Conservation (phyloP, 208 protist species). For the Phytomonas sp. region DNA sequence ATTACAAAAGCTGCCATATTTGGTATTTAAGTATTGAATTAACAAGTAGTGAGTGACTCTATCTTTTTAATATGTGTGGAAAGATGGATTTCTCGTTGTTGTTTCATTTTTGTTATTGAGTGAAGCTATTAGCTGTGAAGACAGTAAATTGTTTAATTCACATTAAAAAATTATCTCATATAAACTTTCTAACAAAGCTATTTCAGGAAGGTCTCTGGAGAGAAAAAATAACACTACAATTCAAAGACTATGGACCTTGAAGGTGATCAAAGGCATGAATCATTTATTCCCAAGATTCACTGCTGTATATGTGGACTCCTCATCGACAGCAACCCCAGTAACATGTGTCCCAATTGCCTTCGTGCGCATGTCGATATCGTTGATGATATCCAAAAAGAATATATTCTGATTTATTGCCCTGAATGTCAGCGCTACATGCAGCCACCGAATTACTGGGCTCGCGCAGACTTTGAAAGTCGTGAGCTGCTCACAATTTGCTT, state of each 20-base stretch:
- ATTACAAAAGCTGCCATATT: background rate
- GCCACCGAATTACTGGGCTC: conserved; percentile 95
- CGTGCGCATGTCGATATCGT: conserved; percentile 96
- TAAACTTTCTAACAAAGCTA: background rate
- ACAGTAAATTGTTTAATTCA: background rate
- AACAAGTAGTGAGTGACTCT: background rate
- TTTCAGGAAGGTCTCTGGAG: background rate
- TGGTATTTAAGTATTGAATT: conserved; percentile 3
- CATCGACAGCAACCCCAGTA: conserved; percentile 96
- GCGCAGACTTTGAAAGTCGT: conserved; percentile 94
- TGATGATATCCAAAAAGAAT: conserved; percentile 95
- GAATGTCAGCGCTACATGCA: conserved; percentile 94
- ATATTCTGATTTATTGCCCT: conserved; percentile 92
- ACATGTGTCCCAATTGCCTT: conserved; percentile 99
- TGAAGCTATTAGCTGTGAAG: background rate
- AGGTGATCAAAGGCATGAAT: conserved; percentile 39
- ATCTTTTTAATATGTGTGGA: background rate
- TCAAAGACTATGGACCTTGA: conserved; percentile 20
- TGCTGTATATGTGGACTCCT: conserved; percentile 95
- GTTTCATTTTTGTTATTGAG: conserved; percentile 2
- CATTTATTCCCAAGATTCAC: conserved; percentile 75
- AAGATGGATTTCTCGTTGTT: background rate
- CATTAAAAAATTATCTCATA: background rate
- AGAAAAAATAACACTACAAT: background rate
- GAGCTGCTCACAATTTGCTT: conserved; percentile 97